Evolutionary conservation across 1,139 yeast genomes (phyloP).

Genomic region (Saccharomycopsis phalli): DNA sequence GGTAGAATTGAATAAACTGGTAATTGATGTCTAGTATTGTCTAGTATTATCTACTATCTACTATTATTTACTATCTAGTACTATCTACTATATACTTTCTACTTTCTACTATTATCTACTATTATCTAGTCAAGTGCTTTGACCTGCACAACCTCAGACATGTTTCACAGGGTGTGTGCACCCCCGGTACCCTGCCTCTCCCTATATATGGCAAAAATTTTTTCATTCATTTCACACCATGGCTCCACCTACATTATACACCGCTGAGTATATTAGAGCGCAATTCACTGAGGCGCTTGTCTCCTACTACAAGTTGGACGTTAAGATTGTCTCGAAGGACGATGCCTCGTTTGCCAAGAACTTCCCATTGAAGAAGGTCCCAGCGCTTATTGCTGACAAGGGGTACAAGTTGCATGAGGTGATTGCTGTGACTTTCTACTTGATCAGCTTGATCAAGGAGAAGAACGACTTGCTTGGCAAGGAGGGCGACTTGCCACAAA

Average conservation of each 20-base stretch:
- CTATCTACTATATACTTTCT: too few species aligned
- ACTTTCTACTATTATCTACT: too few species aligned
- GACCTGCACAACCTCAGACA: too few species aligned
- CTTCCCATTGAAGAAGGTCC: conserved; percentile 29
- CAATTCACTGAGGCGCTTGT: conserved; percentile 55
- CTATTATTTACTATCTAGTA: too few species aligned
- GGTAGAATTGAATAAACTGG: too few species aligned
- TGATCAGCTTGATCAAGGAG: conserved; percentile 6
- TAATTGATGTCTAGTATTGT: too few species aligned
- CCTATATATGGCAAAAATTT: too few species aligned
- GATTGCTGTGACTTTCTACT: conserved; percentile 22
- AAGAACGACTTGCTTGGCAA: conserved; percentile 43
- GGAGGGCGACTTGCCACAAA: conserved; percentile 57
- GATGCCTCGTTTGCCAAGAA: conserved; percentile 28
- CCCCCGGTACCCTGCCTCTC: too few species aligned
- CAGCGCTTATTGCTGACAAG: conserved; percentile 27
- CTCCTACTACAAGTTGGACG: conserved; percentile 64
- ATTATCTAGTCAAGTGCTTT: too few species aligned
- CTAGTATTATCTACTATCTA: too few species aligned
- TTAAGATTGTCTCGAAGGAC: conserved; percentile 42
- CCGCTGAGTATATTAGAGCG: conserved; percentile 40
- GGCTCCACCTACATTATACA: conserved; percentile 52
- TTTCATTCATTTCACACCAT: not conserved
- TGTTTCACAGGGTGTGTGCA: too few species aligned
- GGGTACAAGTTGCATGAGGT: conserved; percentile 20